Evolutionary conservation across 176 grass and related monocot genomes (phyloP), one percentile per base, ranked within the genome.

Genomic region (Rhynchospora pubera): DNA sequence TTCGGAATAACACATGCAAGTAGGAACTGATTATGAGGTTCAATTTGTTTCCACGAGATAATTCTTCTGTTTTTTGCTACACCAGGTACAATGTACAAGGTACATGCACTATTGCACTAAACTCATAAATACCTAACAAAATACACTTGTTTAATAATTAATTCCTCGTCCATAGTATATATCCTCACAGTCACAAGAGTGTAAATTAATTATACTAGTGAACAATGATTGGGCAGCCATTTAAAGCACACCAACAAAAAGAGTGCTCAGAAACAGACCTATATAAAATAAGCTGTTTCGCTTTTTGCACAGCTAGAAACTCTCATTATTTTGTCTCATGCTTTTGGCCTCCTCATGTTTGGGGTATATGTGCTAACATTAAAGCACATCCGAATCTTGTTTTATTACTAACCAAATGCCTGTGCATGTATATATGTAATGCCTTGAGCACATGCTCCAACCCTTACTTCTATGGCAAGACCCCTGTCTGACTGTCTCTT

Each of bases 181-280:
- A 51, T 84, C 46, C 43, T 77, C 66, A 76, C 59, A 4, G 42
- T 78, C 59, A 79, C 65, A 65, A 52, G 53, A 24, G 48, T 62
- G 6, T 16, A 76, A 62, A 23, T 61, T 74, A 85, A 57, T 70
- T 62, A 64, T 50, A 59, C 60, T 21, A 53, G 42, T 75, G 18
- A 62, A 63, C 78, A 86, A 86, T 86, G 85, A 86, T 86, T 86
- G 85, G 78, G 64, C 78, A 82, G 62, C 42, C 78, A 86, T 60
- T 70, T 51, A 45, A 45, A 39, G 34, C 34, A 39, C 21, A 73
- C 77, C 26, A 72, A 47, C 51, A 69, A 68, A 56, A 79, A 60
- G 48, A 48, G 18, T 58, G 44, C 34, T 45, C 47, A 81, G 78
- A 80, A 57, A 81, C 16, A 70, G 63, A 84, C 53, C 52, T 77